Evolutionary conservation across 2,329 filamentous ascomycete species (phyloP), one percentile per base, ranked within the genome.

Genomic region (Colletotrichum caudatum): DNA sequence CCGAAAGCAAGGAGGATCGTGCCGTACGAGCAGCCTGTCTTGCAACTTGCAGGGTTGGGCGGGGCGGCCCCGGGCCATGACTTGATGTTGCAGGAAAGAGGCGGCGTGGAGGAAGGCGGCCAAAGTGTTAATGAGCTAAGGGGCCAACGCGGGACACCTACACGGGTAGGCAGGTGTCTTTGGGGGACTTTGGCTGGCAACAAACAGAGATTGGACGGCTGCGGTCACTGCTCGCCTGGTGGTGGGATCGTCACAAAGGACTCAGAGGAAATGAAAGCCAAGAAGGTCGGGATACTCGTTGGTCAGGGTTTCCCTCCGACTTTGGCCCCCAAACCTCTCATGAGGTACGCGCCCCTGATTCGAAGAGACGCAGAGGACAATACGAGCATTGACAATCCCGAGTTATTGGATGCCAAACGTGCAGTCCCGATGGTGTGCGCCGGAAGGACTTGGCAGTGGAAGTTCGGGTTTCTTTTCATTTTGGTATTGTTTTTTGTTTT

Each of bases 361-460:
- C 46, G 58, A 56, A 1, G 16, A 56, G 57, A 41, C 35, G 29
- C 37, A 44, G 53, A 46, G 6, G 14, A 64, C 12, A 60, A 71
- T 69, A 71, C 65, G 65, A 71, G 69, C 65, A 69, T 59, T 71
- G 69, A 59, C 69, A 62, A 53, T 54, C 35, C 59, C 58, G 41
- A 64, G 37, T 56, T 37, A 35, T 65, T 71, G 65, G 59, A 69
- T 50, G 59, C 64, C 59, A 71, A 71, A 60, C 64, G 69, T 71
- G 59, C 65, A 71, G 69, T 71, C 20, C 69, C 48, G 23, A 26
- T 26, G 69, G 65, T 69, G 59, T 71, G 60, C 53, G 65, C 69
- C 65, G 46, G 48, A 53, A 12, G 53, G 16, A 60, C 65, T 69
- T 60, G 65, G 69, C 69, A 61, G 41, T 26, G 44, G 44, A 39